Conservation (phyloP, 2,329 filamentous ascomycete species). For the Fusarium incarnatum region DNA sequence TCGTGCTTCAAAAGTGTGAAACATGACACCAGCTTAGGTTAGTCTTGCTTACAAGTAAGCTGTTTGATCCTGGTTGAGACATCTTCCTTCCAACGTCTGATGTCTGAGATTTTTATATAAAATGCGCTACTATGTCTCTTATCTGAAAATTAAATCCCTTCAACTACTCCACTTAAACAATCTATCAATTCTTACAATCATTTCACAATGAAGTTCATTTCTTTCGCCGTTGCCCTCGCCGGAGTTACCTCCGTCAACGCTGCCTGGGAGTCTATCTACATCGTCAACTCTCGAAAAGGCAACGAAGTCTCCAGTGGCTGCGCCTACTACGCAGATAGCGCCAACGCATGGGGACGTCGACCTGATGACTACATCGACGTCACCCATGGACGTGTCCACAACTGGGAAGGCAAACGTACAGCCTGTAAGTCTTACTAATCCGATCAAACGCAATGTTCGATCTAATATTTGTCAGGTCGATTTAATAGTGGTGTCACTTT, state of each 20-base stretch:
- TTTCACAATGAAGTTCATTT: not conserved
- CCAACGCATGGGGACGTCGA: not conserved
- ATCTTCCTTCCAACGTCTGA: too few relatives aligned
- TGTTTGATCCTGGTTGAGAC: too few relatives aligned
- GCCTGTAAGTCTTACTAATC: not conserved
- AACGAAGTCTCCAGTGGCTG: not conserved
- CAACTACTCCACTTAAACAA: too few relatives aligned
- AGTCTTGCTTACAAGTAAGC: too few relatives aligned
- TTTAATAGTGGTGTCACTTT: not conserved
- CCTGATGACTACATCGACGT: not conserved
- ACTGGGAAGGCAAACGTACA: not conserved
- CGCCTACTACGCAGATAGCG: not conserved
- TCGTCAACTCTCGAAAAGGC: not conserved
- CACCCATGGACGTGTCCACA: not conserved
- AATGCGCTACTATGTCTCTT: too few relatives aligned
- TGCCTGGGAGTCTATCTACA: not conserved
- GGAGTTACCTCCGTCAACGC: not conserved
- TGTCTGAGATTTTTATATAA: too few relatives aligned
- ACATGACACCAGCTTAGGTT: too few relatives aligned
- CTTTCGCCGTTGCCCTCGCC: not conserved
- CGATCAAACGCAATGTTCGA: fast-evolving
- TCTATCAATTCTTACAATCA: not conserved
- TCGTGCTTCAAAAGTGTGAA: too few relatives aligned
- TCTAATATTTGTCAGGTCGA: not conserved
- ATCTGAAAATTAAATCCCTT: not conserved